Conservation (phyloP, 2,329 filamentous ascomycete species). For the Hypomyces rosellus region DNA sequence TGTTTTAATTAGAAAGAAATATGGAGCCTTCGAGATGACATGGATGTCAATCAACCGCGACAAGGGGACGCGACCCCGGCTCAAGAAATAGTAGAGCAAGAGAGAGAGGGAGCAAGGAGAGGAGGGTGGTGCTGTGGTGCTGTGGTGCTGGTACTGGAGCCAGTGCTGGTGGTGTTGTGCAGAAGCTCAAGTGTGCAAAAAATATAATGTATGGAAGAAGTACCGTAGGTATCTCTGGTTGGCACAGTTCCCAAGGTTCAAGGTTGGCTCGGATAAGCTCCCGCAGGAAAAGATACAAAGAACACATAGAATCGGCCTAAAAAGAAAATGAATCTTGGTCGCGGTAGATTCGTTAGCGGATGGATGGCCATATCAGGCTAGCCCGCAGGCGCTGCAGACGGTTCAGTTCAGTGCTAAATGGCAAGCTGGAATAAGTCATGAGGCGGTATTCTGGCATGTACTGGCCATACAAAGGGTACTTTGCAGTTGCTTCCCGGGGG, state of each 20-base stretch:
- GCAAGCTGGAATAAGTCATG: too few relatives aligned
- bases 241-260: too few relatives aligned
- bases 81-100: slow-evolving; percentile 14
- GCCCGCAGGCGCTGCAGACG: too few relatives aligned
- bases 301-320: not conserved
- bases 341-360: slow-evolving; percentile 3
- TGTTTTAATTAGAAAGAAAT: slow-evolving; percentile 32
- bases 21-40: slow-evolving; percentile 28
- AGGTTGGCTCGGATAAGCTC: not conserved
- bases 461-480: too few relatives aligned
- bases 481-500: too few relatives aligned
- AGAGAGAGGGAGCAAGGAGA: slow-evolving; percentile 10
- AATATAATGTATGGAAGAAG: not conserved
- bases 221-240: too few relatives aligned
- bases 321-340: not conserved
- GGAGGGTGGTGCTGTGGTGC: slow-evolving; percentile 4
- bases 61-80: slow-evolving; percentile 24
- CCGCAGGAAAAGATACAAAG: not conserved
- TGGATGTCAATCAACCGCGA: slow-evolving; percentile 18
- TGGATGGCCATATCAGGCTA: not conserved
- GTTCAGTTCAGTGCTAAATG: too few relatives aligned
- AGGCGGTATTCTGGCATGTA: too few relatives aligned
- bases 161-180: slow-evolving; percentile 10
- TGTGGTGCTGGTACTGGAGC: slow-evolving; percentile 5
- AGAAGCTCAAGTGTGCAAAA: slow-evolving; percentile 7